Base-by-base conservation (phyloP, 106 monocot genomes). In the Apostasia ramifera region DNA sequence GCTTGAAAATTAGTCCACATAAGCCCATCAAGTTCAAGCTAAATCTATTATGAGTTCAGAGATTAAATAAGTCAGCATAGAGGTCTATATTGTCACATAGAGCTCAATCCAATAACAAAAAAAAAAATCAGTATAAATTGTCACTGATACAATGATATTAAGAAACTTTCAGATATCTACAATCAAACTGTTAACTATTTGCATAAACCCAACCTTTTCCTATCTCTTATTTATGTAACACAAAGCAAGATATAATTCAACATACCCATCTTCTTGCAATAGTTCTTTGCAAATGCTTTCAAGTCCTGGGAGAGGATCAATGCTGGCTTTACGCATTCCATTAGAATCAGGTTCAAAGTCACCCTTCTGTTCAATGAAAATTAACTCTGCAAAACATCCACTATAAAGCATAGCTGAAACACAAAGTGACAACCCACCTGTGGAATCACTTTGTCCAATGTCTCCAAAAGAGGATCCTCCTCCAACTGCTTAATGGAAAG, bases 401-500 rank as follows among this genome's bases (percentile, higher is more conserved):
- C 2, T 13, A 38, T 50, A 52, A 66, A 39, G 40, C 58, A 46
- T 12, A 37, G 37, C 57, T 55, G 12, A 59, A 40, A 69, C 59
- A 6, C 70, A 50, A 13, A 55, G 7, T 10, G 62, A 73, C 42
- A 53, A 68, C 69, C 55, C 8, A 93, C 92, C 79, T 81, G 70
- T 59, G 88, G 82, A 79, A 97, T 97, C 2, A 97, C 92, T 84
- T 92, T 92, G 66, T 97, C 95, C 75, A 97, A 65, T 66, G 86
- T 89, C 75, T 84, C 88, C 57, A 86, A 72, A 67, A 97, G 82
- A 79, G 95, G 95, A 83, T 92, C 95, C 47, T 84, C 86, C 68
- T 92, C 86, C 71, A 97, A 63, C 74, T 97, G 95, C 77, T 89
- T 97, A 68, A 97, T 84, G 45, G 95, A 97, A 40, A 97, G 70